Evolutionary conservation across 331 rosid species (phyloP).

Genomic region (Malus hybrid): DNA sequence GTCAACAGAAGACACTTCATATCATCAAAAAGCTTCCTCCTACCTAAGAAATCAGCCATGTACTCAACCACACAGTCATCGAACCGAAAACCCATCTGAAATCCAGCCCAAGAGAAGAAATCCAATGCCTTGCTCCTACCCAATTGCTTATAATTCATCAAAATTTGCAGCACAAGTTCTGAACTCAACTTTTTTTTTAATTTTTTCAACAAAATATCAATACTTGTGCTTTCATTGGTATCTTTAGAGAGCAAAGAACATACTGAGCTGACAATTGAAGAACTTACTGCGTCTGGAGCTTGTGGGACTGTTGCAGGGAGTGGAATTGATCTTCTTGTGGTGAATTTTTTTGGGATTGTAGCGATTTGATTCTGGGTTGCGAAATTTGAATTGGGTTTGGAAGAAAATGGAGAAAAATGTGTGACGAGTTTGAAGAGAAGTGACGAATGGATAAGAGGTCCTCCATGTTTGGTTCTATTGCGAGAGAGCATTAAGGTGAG

Average conservation of each 20-base stretch:
- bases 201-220: constrained; percentile 25
- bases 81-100: constrained; percentile 48
- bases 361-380: not conserved
- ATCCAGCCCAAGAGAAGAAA: constrained; percentile 66
- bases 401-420: constrained; percentile 17
- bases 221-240: constrained; percentile 10
- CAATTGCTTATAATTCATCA: constrained; percentile 48
- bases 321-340: constrained; percentile 20
- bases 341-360: constrained; percentile 17
- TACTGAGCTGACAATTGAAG: constrained; percentile 16
- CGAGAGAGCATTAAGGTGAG: constrained; percentile 21
- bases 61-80: constrained; percentile 54
- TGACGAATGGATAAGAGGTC: not conserved
- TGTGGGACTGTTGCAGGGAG: constrained; percentile 10
- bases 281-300: constrained; percentile 4
- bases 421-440: constrained; percentile 4
- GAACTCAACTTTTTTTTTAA: constrained; percentile 32
- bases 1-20: constrained; percentile 60
- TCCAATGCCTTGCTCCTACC: constrained; percentile 56
- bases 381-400: constrained; percentile 5
- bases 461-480: constrained; percentile 13
- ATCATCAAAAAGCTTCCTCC: constrained; percentile 76
- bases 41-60: constrained; percentile 66
- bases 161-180: constrained; percentile 38
- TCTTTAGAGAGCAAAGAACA: constrained; percentile 38